Evolutionary conservation across 495 filamentous ascomycete species (phyloP).

Genomic region (Xylaria venustula): DNA sequence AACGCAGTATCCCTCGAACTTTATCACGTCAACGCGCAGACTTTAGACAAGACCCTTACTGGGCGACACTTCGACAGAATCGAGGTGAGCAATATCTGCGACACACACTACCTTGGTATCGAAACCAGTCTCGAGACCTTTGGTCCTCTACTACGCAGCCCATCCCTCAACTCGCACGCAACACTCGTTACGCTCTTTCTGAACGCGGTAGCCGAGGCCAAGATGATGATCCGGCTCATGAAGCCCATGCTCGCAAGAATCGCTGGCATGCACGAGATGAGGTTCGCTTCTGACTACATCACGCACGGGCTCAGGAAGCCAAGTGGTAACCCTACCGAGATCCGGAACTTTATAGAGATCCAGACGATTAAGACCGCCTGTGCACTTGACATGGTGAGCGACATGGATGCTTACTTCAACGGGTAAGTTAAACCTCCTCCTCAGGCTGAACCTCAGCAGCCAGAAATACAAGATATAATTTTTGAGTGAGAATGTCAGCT

Average conservation of each 20-base stretch:
- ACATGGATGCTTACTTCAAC: slow-evolving; percentile 12
- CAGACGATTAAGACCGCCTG: slow-evolving; percentile 9
- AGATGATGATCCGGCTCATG: background rate
- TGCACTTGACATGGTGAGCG: background rate
- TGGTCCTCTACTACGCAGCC: background rate
- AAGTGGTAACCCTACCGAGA: background rate
- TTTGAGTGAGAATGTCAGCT: background rate
- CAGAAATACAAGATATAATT: background rate
- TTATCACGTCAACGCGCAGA: background rate
- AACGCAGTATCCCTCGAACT: background rate
- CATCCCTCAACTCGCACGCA: background rate
- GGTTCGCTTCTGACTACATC: too few relatives aligned
- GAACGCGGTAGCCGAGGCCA: background rate
- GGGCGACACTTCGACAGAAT: slow-evolving; percentile 1
- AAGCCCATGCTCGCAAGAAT: background rate
- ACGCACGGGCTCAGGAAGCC: background rate
- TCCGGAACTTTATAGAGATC: background rate
- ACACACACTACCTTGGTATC: background rate
- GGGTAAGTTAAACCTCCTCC: background rate
- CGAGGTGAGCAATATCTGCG: slow-evolving; percentile 4
- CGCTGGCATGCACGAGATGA: background rate
- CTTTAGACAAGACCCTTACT: background rate
- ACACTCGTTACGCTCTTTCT: background rate
- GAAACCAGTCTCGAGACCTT: background rate
- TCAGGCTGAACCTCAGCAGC: background rate